A percentile compares a stretch with the other conserved stretches of the same genome.
These are phyloP conservation scores for Kodamaea leandrae DNA, from an alignment of 805 yeast species.

Conservation along the genomic window DNA sequence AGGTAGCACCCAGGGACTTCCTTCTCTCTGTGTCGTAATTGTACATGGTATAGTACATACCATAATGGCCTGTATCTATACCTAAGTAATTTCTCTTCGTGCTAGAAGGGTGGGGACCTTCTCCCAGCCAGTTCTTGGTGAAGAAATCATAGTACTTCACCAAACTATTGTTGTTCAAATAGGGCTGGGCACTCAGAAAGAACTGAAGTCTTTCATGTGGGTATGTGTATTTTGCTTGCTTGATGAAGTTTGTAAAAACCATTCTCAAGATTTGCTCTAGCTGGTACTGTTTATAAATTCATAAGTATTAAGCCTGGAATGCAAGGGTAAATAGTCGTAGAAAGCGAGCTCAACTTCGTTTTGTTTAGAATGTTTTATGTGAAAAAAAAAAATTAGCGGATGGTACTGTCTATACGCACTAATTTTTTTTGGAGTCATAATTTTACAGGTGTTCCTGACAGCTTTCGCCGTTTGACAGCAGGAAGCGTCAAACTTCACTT, in stretches of 20 bases:
- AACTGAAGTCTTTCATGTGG: constrained; percentile 21
- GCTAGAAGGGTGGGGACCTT: constrained; percentile 26
- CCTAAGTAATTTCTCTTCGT: constrained; percentile 19
- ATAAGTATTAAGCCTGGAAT: too few relatives aligned
- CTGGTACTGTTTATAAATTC: too few relatives aligned
- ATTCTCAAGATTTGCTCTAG: neutral
- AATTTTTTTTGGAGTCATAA: too few relatives aligned
- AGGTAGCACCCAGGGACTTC: constrained; percentile 8
- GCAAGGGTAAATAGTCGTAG: too few relatives aligned
- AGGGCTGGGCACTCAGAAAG: constrained; percentile 26
- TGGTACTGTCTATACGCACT: too few relatives aligned
- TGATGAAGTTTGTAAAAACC: constrained; percentile 15
- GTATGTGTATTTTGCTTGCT: constrained; percentile 15
- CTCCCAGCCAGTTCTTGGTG: constrained; percentile 19
- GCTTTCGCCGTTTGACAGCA: too few relatives aligned
- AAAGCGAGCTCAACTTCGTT: too few relatives aligned
- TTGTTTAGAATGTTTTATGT: too few relatives aligned
- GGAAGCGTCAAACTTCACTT: too few relatives aligned
- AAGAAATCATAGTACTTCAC: constrained; percentile 10
- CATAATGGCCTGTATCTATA: constrained; percentile 42
- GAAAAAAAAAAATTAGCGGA: too few relatives aligned
- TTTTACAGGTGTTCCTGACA: too few relatives aligned
- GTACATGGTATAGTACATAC: constrained; percentile 39
- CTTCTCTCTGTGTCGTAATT: constrained; percentile 30
- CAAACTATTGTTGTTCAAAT: constrained; percentile 15